Evolutionary conservation across 805 yeast genomes (phyloP), one percentile per base, ranked within the genome.

Genomic region (Brettanomyces naardenensis): DNA sequence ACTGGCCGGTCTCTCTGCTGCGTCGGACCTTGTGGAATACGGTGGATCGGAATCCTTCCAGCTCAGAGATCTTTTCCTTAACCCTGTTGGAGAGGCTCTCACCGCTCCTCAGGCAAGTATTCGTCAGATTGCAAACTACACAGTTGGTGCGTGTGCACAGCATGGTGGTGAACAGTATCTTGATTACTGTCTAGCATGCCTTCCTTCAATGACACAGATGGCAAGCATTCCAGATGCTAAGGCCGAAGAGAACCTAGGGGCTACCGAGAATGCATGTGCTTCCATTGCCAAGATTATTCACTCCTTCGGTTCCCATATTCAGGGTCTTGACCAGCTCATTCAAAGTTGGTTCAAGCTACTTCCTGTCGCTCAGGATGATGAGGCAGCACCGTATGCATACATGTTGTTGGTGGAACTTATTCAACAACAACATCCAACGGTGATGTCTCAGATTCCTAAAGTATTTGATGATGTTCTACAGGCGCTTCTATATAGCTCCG

Each of bases 121-220:
- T 27, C 80, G 97, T 49, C 97, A 92, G 64, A 85, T 86, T 10
- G 89, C 95, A 3, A 76, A 92, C 1, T 81, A 79, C 51, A 75
- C 84, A 27, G 75, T 89, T 40, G 97, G 98, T 21, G 78, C 75
- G 18, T 81, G 92, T 43, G 95, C 95, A 2, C 88, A 83, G 56
- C 67, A 69, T 47, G 95, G 95, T 6, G 87, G 90, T 11, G 56
- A 62, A 3, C 54, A 65, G 2, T 85, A 78, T 54, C 68, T 69
- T 18, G 78, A 80, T 25, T 72, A 81, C 39, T 74, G 82, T 37
- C 56, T 84, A 20, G 74, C 80, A 6, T 71, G 87, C n/a, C 64
- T 90, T 45, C 86, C 78, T 45, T 77, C 86, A 15, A 69, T 92
- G 59, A 72, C 82, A 51, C 78, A 78, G 47, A 73, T 87, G 62